A percentile compares a stretch with the other conserved stretches of the same genome.
Conservation (phyloP, 192 early-diverging fungal genomes). For the Thoreauomyces humboldtii region DNA sequence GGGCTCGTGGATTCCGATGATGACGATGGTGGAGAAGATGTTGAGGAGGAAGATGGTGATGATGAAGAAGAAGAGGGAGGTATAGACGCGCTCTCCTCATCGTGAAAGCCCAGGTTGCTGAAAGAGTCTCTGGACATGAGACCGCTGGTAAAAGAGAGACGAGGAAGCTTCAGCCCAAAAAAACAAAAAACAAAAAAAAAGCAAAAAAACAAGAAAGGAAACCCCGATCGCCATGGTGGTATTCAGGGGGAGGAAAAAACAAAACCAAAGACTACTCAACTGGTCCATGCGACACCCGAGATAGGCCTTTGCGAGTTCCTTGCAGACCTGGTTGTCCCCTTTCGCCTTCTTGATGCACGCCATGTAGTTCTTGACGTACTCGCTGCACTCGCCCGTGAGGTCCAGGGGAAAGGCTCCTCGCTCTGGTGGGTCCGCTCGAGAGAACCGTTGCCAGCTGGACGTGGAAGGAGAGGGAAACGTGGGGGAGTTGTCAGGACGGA, state of each 20-base stretch:
- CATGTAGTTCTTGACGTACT: slow-evolving; percentile 77
- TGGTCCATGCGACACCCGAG: slow-evolving; percentile 90
- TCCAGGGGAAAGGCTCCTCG: slow-evolving; percentile 90
- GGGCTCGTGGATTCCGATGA: background rate
- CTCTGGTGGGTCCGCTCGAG: slow-evolving; percentile 71
- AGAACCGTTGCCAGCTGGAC: slow-evolving; percentile 43
- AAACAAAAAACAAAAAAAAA: slow-evolving; percentile 16
- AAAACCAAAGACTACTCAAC: slow-evolving; percentile 27
- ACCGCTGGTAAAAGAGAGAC: slow-evolving; percentile 42
- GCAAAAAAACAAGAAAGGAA: background rate
- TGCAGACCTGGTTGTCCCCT: slow-evolving; percentile 70
- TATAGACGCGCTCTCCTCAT: background rate
- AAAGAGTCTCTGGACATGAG: slow-evolving; percentile 68
- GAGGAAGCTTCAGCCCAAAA: background rate
- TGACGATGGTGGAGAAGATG: background rate
- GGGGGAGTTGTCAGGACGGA: background rate
- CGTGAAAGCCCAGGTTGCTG: slow-evolving; percentile 66
- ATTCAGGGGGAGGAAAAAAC: background rate
- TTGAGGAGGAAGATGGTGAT: background rate
- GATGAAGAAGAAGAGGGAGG: background rate
- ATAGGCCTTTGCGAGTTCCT: slow-evolving; percentile 72
- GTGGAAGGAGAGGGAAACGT: background rate
- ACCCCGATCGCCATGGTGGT: background rate
- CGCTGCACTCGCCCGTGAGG: slow-evolving; percentile 80
- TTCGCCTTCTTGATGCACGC: slow-evolving; percentile 71